Percentiles rank a stretch among this genome's conserved stretches.
These are phyloP conservation scores for Calycina herbarum DNA, from an alignment of 2,329 filamentous ascomycete species.

Conservation along the genomic window DNA sequence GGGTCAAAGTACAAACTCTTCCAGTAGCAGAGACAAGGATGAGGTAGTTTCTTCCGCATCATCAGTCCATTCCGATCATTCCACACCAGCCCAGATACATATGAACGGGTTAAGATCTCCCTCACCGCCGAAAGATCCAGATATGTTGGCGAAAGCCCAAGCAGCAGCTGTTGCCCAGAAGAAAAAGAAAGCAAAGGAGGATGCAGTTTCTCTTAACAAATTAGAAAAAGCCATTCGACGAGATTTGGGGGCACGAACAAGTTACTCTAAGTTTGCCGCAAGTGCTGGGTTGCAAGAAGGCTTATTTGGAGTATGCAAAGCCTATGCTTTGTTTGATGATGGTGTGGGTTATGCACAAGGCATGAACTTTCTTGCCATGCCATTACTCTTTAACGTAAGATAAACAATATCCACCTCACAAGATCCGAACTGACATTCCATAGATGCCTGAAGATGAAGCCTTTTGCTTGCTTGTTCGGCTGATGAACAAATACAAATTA, in stretches of 20 bases:
- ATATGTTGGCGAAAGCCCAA: slow-evolving; percentile 66
- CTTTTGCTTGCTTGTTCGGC: slow-evolving; percentile 84
- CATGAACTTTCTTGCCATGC: slow-evolving; percentile 99
- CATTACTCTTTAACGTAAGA: slow-evolving; percentile 85
- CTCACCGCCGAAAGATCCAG: slow-evolving; percentile 59
- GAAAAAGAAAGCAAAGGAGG: slow-evolving; percentile 78
- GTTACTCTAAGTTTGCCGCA: slow-evolving; percentile 93
- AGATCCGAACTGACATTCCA: slow-evolving; percentile 26
- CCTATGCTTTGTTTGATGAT: slow-evolving; percentile 94
- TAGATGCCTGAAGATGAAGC: slow-evolving; percentile 97
- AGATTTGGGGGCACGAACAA: slow-evolving; percentile 88
- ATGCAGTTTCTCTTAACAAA: slow-evolving; percentile 70
- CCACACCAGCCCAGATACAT: slow-evolving; percentile 58
- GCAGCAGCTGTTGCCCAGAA: slow-evolving; percentile 64
- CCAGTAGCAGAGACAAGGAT: slow-evolving; percentile 64
- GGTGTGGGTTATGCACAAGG: slow-evolving; percentile 95
- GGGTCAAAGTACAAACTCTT: slow-evolving; percentile 51
- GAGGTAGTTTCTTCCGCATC: slow-evolving; percentile 76
- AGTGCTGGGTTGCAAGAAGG: slow-evolving; percentile 90
- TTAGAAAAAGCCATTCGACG: slow-evolving; percentile 90
- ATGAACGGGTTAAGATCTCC: slow-evolving; percentile 54
- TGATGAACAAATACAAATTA: slow-evolving; percentile 96
- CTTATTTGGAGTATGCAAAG: slow-evolving; percentile 93
- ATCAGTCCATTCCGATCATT: slow-evolving; percentile 77
- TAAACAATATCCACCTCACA: neutral